These are phyloP conservation scores for Candida tropicalis DNA, from an alignment of 1,139 yeast species.

Conservation along the genomic window DNA sequence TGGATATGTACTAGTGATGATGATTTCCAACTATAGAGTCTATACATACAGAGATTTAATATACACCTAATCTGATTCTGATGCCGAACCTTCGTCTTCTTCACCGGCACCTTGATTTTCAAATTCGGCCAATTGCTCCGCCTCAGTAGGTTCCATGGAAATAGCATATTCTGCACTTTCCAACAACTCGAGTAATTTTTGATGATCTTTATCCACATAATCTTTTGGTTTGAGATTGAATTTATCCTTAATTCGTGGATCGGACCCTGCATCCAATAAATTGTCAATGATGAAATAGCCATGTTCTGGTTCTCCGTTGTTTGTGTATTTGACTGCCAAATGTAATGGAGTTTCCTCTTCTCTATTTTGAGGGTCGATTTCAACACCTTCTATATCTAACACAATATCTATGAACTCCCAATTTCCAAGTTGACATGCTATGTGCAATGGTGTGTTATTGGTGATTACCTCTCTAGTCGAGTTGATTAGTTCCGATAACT, in stretches of 20 bases:
- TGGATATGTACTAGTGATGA: slow-evolving; percentile 39
- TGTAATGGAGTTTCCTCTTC: slow-evolving; percentile 92
- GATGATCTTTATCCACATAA: slow-evolving; percentile 56
- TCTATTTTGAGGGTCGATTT: slow-evolving; percentile 77
- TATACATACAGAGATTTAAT: slow-evolving; percentile 3
- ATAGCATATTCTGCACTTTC: slow-evolving; percentile 83
- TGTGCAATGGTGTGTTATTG: slow-evolving; percentile 81
- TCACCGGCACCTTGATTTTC: slow-evolving; percentile 25
- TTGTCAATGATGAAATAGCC: slow-evolving; percentile 80
- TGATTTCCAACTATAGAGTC: slow-evolving; percentile 25
- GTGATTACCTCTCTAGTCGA: slow-evolving; percentile 68
- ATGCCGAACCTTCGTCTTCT: slow-evolving; percentile 36
- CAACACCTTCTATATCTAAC: slow-evolving; percentile 88
- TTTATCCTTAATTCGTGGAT: slow-evolving; percentile 55
- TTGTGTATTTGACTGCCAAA: slow-evolving; percentile 73
- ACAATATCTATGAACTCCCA: slow-evolving; percentile 84
- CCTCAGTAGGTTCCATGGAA: slow-evolving; percentile 39
- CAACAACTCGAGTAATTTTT: slow-evolving; percentile 58
- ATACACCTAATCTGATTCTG: slow-evolving; percentile 31
- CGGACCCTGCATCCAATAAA: slow-evolving; percentile 90
- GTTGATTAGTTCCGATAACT: slow-evolving; percentile 67
- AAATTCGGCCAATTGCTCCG: slow-evolving; percentile 27
- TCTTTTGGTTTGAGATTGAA: slow-evolving; percentile 71
- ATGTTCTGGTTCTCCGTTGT: slow-evolving; percentile 75
- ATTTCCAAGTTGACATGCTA: slow-evolving; percentile 79